Conservation (phyloP, 805 yeast species). For the Yamadazyma philogaea region DNA sequence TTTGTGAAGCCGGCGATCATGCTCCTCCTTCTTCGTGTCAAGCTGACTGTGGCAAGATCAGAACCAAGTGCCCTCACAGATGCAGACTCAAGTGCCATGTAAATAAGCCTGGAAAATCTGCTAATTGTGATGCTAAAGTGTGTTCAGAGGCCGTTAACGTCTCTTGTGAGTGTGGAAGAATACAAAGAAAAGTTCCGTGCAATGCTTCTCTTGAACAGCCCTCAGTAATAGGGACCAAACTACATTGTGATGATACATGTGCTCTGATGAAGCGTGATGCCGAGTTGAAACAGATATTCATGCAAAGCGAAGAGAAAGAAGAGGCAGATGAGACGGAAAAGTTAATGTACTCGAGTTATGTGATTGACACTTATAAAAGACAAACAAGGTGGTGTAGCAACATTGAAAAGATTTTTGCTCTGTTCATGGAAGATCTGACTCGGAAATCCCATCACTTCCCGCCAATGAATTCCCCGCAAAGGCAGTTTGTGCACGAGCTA, state of each 20-base stretch:
- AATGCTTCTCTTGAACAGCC: slow-evolving; percentile 42
- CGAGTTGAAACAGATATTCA: slow-evolving; percentile 61
- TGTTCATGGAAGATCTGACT: slow-evolving; percentile 8
- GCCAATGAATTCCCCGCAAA: slow-evolving; percentile 68
- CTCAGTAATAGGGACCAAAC: slow-evolving; percentile 31
- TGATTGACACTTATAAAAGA: slow-evolving; percentile 45
- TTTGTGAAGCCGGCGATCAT: slow-evolving; percentile 60
- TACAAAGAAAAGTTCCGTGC: slow-evolving; percentile 49
- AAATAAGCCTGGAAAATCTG: slow-evolving; percentile 31
- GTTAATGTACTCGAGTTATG: slow-evolving; percentile 44
- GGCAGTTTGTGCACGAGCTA: slow-evolving; percentile 68
- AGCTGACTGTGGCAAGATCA: slow-evolving; percentile 52
- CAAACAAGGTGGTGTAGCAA: slow-evolving; percentile 69
- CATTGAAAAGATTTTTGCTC: slow-evolving; percentile 51
- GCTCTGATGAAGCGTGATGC: slow-evolving; percentile 56
- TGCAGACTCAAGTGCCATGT: slow-evolving; percentile 66
- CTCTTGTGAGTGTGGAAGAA: slow-evolving; percentile 64
- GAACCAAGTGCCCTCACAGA: slow-evolving; percentile 62
- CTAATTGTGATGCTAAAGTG: slow-evolving; percentile 47
- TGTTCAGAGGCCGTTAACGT: slow-evolving; percentile 53
- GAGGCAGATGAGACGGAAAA: slow-evolving; percentile 16
- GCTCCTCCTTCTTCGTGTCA: slow-evolving; percentile 47
- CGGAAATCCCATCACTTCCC: slow-evolving; percentile 56
- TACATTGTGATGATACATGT: slow-evolving; percentile 74
- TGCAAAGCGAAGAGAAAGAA: slow-evolving; percentile 15